These are phyloP conservation scores for Begonia fuchsioides DNA, from an alignment of 306 rosid species.

Conservation along the genomic window DNA sequence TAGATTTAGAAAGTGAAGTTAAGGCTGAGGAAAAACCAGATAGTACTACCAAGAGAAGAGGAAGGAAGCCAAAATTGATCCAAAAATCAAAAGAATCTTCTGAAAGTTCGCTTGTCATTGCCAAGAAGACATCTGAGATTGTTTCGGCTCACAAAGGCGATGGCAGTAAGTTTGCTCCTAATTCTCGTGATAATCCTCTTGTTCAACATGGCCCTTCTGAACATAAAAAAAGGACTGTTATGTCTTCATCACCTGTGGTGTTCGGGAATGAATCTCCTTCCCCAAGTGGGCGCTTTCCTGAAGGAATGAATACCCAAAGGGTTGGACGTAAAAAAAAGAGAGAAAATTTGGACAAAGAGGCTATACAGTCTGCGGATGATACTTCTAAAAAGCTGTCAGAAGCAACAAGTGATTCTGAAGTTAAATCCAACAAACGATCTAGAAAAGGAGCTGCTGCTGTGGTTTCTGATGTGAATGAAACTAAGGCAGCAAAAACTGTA, in stretches of 20 bases:
- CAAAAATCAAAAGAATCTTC: conserved; percentile 20
- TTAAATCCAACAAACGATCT: conserved; percentile 22
- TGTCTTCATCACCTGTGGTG: conserved; percentile 36
- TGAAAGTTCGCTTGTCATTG: conserved; percentile 19
- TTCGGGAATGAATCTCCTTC: conserved; percentile 38
- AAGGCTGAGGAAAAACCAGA: conserved; percentile 19
- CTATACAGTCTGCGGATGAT: conserved; percentile 19
- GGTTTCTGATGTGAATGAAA: conserved; percentile 29
- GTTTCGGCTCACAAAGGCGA: conserved; percentile 23
- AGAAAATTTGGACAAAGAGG: conserved; percentile 27
- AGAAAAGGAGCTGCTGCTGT: conserved; percentile 28
- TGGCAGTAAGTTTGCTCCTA: conserved; percentile 20
- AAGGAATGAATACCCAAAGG: conserved; percentile 28
- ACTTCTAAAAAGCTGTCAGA: conserved; percentile 33
- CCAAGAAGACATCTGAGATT: conserved; percentile 22
- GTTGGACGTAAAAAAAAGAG: conserved; percentile 28
- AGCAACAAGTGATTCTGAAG: conserved; percentile 46
- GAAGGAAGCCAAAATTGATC: conserved; percentile 23
- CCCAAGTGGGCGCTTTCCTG: conserved; percentile 32
- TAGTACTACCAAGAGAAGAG: conserved; percentile 19
- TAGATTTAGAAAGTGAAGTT: conserved; percentile 10
- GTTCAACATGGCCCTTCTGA: conserved; percentile 31
- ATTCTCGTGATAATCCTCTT: conserved; percentile 22
- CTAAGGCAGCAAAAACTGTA: conserved; percentile 17
- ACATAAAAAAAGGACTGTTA: conserved; percentile 19